Percentiles rank a stretch among this genome's conserved stretches.
Conservation (phyloP, 495 filamentous ascomycete species). For the Lasiosphaeria ovina region DNA sequence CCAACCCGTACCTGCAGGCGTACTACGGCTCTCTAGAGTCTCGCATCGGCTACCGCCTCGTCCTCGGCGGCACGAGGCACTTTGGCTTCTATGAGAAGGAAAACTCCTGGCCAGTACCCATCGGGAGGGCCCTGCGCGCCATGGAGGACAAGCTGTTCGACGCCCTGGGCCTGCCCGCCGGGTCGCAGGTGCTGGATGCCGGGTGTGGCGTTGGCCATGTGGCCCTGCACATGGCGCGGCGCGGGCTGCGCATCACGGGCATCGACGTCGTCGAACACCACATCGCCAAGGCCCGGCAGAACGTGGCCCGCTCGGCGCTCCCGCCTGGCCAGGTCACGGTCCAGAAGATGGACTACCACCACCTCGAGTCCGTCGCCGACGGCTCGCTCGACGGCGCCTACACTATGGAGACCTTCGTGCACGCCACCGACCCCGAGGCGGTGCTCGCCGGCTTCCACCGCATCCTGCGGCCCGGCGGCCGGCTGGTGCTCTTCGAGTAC, state of each 20-base stretch:
- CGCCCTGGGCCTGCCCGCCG: background rate
- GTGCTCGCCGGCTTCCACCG: slow-evolving; percentile 49
- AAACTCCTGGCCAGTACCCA: background rate
- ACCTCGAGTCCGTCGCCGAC: slow-evolving; percentile 40
- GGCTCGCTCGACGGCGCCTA: slow-evolving; percentile 54
- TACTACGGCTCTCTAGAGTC: background rate
- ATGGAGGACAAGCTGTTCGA: slow-evolving; percentile 4
- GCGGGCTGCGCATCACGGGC: slow-evolving; percentile 39
- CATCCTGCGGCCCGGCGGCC: slow-evolving; percentile 49
- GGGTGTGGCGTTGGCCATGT: slow-evolving; percentile 52
- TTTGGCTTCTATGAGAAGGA: background rate
- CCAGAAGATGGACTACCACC: slow-evolving; percentile 52
- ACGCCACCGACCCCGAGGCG: slow-evolving; percentile 49
- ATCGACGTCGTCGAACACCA: slow-evolving; percentile 55
- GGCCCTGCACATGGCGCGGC: slow-evolving; percentile 46
- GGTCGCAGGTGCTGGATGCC: slow-evolving; percentile 47
- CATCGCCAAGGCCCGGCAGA: slow-evolving; percentile 42
- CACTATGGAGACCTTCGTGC: slow-evolving; percentile 59
- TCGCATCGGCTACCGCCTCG: background rate
- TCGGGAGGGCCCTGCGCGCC: background rate
- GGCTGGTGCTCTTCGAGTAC: slow-evolving; percentile 50
- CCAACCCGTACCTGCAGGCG: background rate
- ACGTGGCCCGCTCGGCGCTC: slow-evolving; percentile 38
- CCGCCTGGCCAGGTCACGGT: slow-evolving; percentile 38
- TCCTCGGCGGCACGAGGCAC: background rate